Conservation (phyloP, 371 early-diverging fungal genomes). For the Mucor sp. region DNA sequence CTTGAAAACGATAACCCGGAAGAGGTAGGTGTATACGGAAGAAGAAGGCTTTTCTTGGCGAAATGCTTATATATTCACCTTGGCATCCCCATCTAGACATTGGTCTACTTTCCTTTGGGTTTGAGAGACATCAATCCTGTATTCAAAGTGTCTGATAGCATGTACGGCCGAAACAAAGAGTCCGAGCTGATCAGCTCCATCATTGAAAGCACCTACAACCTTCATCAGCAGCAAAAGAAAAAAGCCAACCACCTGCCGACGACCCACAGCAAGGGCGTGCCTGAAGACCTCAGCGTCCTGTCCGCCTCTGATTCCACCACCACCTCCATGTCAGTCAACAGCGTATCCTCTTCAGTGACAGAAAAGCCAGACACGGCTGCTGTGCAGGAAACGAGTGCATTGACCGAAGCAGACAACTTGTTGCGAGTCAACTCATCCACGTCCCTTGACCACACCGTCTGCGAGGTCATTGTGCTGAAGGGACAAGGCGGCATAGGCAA, state of each 20-base stretch:
- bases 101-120: slow-evolving; percentile 42
- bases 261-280: neutral
- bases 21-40: slow-evolving; percentile 12
- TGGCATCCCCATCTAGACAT: slow-evolving; percentile 11
- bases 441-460: slow-evolving; percentile 14
- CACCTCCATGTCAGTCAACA: neutral
- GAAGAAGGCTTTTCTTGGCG: neutral
- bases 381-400: neutral
- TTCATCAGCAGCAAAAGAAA: slow-evolving; percentile 18
- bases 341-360: neutral
- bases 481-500: slow-evolving; percentile 51
- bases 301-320: neutral
- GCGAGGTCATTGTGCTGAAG: slow-evolving; percentile 37
- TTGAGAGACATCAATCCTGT: slow-evolving; percentile 44
- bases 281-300: slow-evolving; percentile 4
- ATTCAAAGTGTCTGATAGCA: slow-evolving; percentile 39
- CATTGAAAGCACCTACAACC: slow-evolving; percentile 24
- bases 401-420: slow-evolving; percentile 21
- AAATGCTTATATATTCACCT: neutral
- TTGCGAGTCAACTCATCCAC: slow-evolving; percentile 12
- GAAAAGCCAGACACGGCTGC: neutral
- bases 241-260: neutral
- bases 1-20: slow-evolving; percentile 16
- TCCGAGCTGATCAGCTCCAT: slow-evolving; percentile 32
- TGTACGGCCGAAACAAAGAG: slow-evolving; percentile 43